Evolutionary conservation across 2,329 filamentous ascomycete species (phyloP).

Genomic region (Triangularia setosa): DNA sequence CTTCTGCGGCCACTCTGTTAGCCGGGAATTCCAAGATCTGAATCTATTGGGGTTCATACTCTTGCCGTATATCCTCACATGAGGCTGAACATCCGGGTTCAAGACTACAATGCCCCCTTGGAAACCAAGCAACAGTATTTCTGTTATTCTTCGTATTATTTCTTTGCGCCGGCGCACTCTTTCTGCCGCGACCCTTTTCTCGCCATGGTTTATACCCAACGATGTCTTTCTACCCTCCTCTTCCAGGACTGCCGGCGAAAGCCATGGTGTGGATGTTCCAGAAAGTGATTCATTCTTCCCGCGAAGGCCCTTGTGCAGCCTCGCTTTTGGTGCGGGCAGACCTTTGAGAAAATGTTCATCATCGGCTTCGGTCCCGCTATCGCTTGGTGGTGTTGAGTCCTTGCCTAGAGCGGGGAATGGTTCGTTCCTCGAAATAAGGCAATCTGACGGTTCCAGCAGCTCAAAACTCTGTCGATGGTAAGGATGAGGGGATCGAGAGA

Average conservation of each 20-base stretch:
- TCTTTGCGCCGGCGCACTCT: constrained; percentile 46
- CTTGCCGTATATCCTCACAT: constrained; percentile 45
- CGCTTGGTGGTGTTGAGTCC: constrained; percentile 64
- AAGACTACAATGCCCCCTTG: constrained; percentile 47
- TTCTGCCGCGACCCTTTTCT: constrained; percentile 31
- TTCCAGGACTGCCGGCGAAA: constrained; percentile 45
- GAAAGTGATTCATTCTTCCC: constrained; percentile 54
- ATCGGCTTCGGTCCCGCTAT: constrained; percentile 92
- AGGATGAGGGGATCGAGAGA: constrained; percentile 63
- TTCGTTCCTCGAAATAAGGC: constrained; percentile 28
- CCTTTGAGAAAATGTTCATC: constrained; percentile 88
- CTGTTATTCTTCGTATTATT: constrained; percentile 48
- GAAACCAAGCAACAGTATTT: constrained; percentile 48
- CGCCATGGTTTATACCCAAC: constrained; percentile 24
- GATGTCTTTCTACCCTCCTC: constrained; percentile 34
- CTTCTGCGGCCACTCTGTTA: constrained; percentile 35
- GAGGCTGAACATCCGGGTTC: constrained; percentile 44
- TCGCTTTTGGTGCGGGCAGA: constrained; percentile 71
- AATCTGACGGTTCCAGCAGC: constrained; percentile 49
- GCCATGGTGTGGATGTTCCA: constrained; percentile 51
- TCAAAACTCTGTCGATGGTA: constrained; percentile 59
- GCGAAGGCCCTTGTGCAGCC: constrained; percentile 73
- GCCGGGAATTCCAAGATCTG: constrained; percentile 20
- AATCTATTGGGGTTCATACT: constrained; percentile 36
- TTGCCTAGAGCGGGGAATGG: constrained; percentile 37